These are phyloP conservation scores for Scenedesmus sp. DNA, from an alignment of 163 green algal species.

Conservation along the genomic window DNA sequence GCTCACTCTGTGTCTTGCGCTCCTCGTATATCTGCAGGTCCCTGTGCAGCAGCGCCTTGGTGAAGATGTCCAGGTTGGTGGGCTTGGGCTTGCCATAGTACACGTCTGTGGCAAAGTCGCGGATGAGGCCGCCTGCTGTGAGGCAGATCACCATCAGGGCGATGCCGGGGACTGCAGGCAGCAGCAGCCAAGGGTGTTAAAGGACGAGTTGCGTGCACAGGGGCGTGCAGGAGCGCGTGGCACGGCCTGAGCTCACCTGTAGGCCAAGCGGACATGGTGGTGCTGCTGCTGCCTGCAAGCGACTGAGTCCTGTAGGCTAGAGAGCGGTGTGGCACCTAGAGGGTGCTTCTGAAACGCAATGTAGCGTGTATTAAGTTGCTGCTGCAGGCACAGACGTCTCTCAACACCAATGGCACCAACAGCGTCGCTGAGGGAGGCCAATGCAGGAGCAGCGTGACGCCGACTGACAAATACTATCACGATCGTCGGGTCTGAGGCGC, in stretches of 20 bases:
- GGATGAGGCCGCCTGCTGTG: slow-evolving; percentile 49
- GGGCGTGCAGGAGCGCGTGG: not conserved
- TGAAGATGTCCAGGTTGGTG: slow-evolving; percentile 55
- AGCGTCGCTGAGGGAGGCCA: not conserved
- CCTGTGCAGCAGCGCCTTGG: slow-evolving; percentile 45
- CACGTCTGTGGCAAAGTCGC: slow-evolving; percentile 43
- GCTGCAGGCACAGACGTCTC: not conserved
- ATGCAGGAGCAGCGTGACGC: not conserved
- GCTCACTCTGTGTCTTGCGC: slow-evolving; percentile 38
- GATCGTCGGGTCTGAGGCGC: not conserved
- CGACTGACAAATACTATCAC: not conserved
- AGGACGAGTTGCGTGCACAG: not conserved
- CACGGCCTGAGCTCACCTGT: slow-evolving; percentile 18
- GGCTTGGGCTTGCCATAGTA: slow-evolving; percentile 56
- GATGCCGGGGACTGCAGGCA: slow-evolving; percentile 40
- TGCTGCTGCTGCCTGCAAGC: slow-evolving; percentile 29
- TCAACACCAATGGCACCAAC: not conserved
- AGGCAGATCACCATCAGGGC: slow-evolving; percentile 49
- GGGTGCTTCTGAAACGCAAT: not conserved
- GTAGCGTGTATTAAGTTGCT: not conserved
- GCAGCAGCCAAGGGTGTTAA: not conserved
- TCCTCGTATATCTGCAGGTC: slow-evolving; percentile 53
- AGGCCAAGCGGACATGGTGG: slow-evolving; percentile 46
- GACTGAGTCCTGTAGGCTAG: not conserved
- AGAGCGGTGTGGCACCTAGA: not conserved